Evolutionary conservation across 2,329 filamentous ascomycete genomes (phyloP), one percentile per base, ranked within the genome.

Genomic region (Knufia fluminis): DNA sequence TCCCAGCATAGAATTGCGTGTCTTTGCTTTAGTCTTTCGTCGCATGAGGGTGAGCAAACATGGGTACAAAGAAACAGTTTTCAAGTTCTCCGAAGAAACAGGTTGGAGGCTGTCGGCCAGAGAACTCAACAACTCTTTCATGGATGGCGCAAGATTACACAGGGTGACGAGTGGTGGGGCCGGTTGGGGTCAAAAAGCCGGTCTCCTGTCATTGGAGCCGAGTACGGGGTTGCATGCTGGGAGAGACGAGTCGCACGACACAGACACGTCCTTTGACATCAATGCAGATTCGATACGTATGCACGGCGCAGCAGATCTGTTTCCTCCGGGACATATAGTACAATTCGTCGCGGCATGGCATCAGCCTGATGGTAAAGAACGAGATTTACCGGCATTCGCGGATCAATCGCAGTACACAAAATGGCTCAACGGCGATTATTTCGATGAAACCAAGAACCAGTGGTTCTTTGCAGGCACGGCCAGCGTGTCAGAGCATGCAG

Each of bases 81-180:
- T 20, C 35, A 16, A n/a, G n/a, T n/a, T 7, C 35, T 4, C 4
- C 26, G 10, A 44, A 44, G 26, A 14, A 44, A 4, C 17, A 4
- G 12, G 9, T 16, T 4, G 39, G 6, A 12, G n/a, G 39, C n/a
- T n/a, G n/a, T n/a, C n/a, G 20, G 8, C 22, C 4, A 32, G 14
- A 20, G 6, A 24, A 39, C n/a, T 28, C 23, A 54, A 32, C 46
- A 39, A 32, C 48, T 43, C 26, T 12, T 10, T 4, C 31, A 19
- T 2, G 19, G 22, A 24, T 3, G 50, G 51, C 19, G 53, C 42
- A 41, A 51, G 49, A 33, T 45, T 59, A 6, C 52, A 54, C 46
- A 50, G 52, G 47, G 58, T 60, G 10, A 59, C 58, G 3, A 55
- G 58, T 16, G 58, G 58, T 24, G 58, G 58, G 14, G 58, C 56